phyloP scores from a whole-genome alignment of 371 early-diverging fungal species.

The Saksenaea vasiformis region DNA sequence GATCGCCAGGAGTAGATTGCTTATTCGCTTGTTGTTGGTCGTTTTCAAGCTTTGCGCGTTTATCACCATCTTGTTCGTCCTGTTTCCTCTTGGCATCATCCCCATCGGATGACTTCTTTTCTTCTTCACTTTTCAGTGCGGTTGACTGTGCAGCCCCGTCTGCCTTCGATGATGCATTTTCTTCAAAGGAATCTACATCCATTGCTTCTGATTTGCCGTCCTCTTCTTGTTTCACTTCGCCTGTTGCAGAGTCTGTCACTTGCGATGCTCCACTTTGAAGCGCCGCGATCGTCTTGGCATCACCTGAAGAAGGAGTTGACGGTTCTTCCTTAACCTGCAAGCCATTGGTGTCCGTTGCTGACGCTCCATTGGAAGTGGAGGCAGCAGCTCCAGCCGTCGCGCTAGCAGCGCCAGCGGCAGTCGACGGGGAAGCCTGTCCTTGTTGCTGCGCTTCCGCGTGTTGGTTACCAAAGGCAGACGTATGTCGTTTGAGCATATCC shows the following conservation, averaged over 20 bases:
- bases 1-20: neutral
- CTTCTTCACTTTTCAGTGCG: slow-evolving; percentile 17
- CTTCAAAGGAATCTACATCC: slow-evolving; percentile 7
- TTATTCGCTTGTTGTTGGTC: neutral
- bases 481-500: slow-evolving; percentile 72
- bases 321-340: neutral
- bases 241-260: neutral
- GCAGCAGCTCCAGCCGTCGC: slow-evolving; percentile 8
- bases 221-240: neutral
- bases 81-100: slow-evolving; percentile 4
- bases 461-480: slow-evolving; percentile 9
- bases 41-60: neutral
- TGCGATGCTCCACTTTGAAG: slow-evolving; percentile 11
- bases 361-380: neutral
- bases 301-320: slow-evolving; percentile 14
- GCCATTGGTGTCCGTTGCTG: neutral
- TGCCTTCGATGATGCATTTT: neutral
- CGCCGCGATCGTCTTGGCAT: slow-evolving; percentile 15
- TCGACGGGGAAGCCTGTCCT: slow-evolving; percentile 18
- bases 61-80: neutral
- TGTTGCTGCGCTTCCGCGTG: slow-evolving; percentile 12
- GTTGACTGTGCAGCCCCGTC: neutral
- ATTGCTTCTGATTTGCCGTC: neutral
- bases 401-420: slow-evolving; percentile 8
- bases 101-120: slow-evolving; percentile 5